phyloP scores from a whole-genome alignment of 1,284 basidiomycete genomes.

The Cutaneotrichosporon sp. region DNA sequence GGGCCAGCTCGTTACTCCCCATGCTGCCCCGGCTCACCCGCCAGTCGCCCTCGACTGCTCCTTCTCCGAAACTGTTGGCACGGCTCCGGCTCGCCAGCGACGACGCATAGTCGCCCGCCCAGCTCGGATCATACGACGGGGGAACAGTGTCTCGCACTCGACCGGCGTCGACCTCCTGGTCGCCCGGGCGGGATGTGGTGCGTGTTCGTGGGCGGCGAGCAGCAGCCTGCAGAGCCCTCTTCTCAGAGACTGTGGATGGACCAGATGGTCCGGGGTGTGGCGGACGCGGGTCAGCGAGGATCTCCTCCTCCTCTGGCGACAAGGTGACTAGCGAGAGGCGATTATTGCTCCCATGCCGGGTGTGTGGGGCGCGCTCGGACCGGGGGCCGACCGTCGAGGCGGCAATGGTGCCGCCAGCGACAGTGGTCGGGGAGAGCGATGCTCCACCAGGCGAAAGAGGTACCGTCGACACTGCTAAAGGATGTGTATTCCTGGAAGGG shows the following conservation, averaged over 20 bases:
- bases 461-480: neutral
- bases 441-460: neutral
- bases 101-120: constrained; percentile 12
- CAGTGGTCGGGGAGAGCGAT: neutral
- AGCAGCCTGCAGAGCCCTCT: neutral
- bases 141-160: constrained; percentile 9
- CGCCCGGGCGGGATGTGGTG: neutral
- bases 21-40: neutral
- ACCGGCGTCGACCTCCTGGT: constrained; percentile 14
- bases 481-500: neutral
- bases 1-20: neutral
- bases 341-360: neutral
- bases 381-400: neutral
- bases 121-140: constrained; percentile 10
- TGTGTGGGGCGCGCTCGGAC: neutral
- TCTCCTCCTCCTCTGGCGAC: neutral
- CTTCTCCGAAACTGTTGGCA: neutral
- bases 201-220: neutral
- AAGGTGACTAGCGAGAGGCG: constrained; percentile 4
- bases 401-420: neutral
- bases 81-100: neutral
- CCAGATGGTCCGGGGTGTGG: neutral
- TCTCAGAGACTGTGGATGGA: neutral
- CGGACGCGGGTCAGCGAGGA: neutral
- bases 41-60: neutral